phyloP scores from a whole-genome alignment of 2,329 filamentous ascomycete species.

The Ilyonectria destructans region DNA sequence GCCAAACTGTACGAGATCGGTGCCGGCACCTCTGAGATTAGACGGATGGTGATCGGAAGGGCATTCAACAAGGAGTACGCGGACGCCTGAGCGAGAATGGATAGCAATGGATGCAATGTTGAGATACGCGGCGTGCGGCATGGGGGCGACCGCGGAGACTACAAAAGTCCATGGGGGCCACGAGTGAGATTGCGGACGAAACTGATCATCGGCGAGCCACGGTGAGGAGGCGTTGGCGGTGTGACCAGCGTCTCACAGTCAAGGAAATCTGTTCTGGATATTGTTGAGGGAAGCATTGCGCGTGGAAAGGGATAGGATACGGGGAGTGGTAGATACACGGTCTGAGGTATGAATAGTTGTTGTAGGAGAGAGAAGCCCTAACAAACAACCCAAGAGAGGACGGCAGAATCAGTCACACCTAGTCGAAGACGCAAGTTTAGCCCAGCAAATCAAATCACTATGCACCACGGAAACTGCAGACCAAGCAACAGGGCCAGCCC shows the following conservation, averaged over 20 bases:
- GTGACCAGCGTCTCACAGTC: constrained; percentile 23
- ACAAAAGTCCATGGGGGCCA: neutral
- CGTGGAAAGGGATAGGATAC: constrained; percentile 13
- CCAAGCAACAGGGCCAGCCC: neutral
- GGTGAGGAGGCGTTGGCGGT: constrained; percentile 23
- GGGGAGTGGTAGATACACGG: neutral
- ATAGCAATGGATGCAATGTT: neutral
- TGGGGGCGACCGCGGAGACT: neutral
- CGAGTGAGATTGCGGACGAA: constrained; percentile 5
- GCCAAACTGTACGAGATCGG: constrained; percentile 95
- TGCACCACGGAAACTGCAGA: neutral
- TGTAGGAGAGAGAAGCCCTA: constrained; percentile 2
- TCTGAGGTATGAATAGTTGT: constrained; percentile 10
- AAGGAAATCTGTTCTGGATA: constrained; percentile 16
- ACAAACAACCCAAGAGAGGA: neutral
- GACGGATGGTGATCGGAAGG: constrained; percentile 94
- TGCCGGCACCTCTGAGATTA: constrained; percentile 93
- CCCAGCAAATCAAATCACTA: neutral
- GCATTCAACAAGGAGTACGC: constrained; percentile 91
- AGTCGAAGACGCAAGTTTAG: neutral
- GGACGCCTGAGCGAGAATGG: constrained; percentile 44
- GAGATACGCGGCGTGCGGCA: neutral
- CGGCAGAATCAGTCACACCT: neutral
- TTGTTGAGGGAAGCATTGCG: constrained; percentile 11
- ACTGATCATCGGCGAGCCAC: constrained; percentile 5